phyloP scores from a whole-genome alignment of 495 filamentous ascomycete genomes.

The Lophiostoma macrostomum region DNA sequence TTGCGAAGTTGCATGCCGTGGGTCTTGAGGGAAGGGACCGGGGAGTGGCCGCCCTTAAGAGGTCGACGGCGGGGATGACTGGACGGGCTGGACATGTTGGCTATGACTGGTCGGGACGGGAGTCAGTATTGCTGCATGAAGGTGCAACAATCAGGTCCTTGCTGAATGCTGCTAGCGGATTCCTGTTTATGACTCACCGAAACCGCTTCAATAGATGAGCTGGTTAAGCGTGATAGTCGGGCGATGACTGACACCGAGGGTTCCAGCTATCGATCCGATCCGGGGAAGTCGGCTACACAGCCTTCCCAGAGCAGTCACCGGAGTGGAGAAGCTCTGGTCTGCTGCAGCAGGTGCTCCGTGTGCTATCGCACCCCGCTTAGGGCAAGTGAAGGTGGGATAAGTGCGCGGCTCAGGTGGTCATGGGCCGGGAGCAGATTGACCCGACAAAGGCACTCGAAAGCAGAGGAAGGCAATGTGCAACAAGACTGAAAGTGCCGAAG shows the following conservation, averaged over 20 bases:
- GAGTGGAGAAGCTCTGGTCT: slow-evolving; percentile 6
- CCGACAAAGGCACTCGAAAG: too few relatives aligned
- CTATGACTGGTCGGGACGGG: slow-evolving; percentile 23
- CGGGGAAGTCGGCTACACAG: slow-evolving; percentile 25
- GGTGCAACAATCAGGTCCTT: slow-evolving; percentile 30
- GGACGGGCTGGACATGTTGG: slow-evolving; percentile 36
- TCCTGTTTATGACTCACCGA: slow-evolving; percentile 29
- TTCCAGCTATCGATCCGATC: slow-evolving; percentile 18
- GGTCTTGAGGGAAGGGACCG: slow-evolving; percentile 31
- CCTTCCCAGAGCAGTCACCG: slow-evolving; percentile 21
- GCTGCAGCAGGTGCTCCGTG: not conserved
- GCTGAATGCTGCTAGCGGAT: not conserved
- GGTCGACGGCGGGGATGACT: slow-evolving; percentile 41
- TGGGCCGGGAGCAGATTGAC: too few relatives aligned
- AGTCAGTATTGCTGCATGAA: slow-evolving; percentile 22
- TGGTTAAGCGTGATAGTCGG: slow-evolving; percentile 15
- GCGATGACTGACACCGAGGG: slow-evolving; percentile 15
- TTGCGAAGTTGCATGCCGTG: slow-evolving; percentile 51
- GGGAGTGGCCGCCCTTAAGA: slow-evolving; percentile 27
- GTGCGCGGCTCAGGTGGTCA: slow-evolving; percentile 8
- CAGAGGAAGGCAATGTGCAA: not conserved
- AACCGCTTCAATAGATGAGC: slow-evolving; percentile 2
- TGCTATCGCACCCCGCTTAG: slow-evolving; percentile 3
- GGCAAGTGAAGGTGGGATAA: not conserved
- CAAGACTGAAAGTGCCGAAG: not conserved